A percentile compares a stretch with the other conserved stretches of the same genome.
These are phyloP conservation scores for Cystoisospora suis DNA, from an alignment of 169 alveolate genomes.

Conservation along the genomic window DNA sequence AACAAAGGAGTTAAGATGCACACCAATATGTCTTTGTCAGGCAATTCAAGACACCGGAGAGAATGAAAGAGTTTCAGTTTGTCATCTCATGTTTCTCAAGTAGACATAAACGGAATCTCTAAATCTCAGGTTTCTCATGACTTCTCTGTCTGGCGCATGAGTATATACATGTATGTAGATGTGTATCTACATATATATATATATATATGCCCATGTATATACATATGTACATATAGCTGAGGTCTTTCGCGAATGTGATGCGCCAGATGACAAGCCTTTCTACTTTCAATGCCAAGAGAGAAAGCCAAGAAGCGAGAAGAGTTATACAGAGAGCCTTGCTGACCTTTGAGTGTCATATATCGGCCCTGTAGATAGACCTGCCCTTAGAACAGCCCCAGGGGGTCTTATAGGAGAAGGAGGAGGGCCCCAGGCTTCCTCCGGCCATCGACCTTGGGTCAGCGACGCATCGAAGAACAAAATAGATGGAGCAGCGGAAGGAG, in stretches of 20 bases:
- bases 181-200: neutral
- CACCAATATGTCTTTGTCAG: no score
- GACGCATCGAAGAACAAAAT: neutral
- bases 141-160: no score
- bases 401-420: neutral
- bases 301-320: neutral
- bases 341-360: neutral
- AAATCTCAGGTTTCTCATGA: no score
- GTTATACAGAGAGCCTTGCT: neutral
- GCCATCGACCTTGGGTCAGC: slow-evolving; percentile 45
- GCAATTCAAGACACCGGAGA: no score
- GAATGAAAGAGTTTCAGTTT: no score
- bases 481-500: neutral
- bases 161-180: neutral
- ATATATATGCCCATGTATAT: neutral
- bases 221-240: no score
- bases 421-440: slow-evolving; percentile 11
- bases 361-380: neutral
- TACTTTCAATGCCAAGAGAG: no score
- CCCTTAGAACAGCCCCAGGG: slow-evolving; percentile 33
- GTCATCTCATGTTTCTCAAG: no score
- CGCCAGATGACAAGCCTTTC: no score
- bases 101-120: no score
- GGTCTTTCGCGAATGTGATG: no score
- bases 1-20: no score